Base-by-base conservation (phyloP, 2,329 filamentous ascomycete genomes). In the Diaporthe amygdali region DNA sequence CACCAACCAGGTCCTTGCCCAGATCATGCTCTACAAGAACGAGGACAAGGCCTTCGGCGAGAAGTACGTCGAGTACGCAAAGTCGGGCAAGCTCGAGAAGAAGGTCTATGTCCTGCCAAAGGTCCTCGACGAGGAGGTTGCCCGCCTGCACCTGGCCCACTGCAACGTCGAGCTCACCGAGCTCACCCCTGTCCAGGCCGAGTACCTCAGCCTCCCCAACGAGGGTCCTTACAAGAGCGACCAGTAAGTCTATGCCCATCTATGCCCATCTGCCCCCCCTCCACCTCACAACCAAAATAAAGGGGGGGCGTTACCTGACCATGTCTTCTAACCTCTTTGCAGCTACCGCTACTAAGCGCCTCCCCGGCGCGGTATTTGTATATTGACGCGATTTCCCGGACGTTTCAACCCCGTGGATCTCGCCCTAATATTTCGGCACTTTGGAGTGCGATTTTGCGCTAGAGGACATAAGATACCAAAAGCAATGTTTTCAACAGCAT, bases 1-100 rank as follows among this genome's bases (percentile, higher is more conserved):
- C 93, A 97, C 95, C 91, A 99, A 99, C 93, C 96, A 99, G 91
- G 96, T 98, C 80, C 94, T 99, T 84, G 96, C 96, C 77, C 96
- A 99, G 90, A 98, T 99, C 88, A 93, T 97, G 89, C 89, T 99
- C 81, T 99, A 86, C 93, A 98, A 98, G 93, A 92, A 91, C 80
- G 89, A 92, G 79, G 95, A 98, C 83, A 90, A 90, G 82, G 92
- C 88, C 71, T 99, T 97, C 84, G 91, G 92, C 85, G 88, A 94
- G 87, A 98, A 98, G 91, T 97, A 98, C 88, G 87, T 95, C 79
- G 96, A 98, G 87, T 99, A 97, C 84, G 94, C 93, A 87, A 94
- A 95, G 89, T 91, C 90, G 75, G 94, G 93, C 85, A 95, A 96
- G 90, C 94, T 97, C 82, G 90, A 93, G 71, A 88, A 97, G 77